Percentiles rank a stretch among this genome's conserved stretches.
These are phyloP conservation scores for Aspergillus avenaceus DNA, from an alignment of 495 filamentous ascomycete species.

Conservation along the genomic window DNA sequence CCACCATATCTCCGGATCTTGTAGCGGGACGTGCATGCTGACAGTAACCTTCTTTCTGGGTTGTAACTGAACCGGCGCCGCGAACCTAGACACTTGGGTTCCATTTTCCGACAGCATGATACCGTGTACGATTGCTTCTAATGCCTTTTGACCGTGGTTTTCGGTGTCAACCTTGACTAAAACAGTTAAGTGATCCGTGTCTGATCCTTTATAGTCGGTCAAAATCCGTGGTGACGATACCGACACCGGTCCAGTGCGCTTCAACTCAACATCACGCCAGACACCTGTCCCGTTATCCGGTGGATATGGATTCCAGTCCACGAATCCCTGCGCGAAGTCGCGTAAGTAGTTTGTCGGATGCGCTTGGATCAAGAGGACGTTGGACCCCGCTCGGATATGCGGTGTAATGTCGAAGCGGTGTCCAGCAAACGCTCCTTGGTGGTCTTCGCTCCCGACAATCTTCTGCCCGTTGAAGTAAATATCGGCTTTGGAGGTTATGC, in stretches of 20 bases:
- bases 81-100: conserved; percentile 15
- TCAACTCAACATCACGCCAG: conserved; percentile 58
- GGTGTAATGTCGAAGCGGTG: conserved; percentile 50
- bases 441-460: conserved; percentile 42
- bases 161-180: conserved; percentile 42
- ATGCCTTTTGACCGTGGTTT: conserved; percentile 41
- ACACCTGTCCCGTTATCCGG: conserved; percentile 57
- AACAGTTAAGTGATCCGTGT: conserved; percentile 28
- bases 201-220: conserved; percentile 34
- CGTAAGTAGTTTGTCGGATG: conserved; percentile 56
- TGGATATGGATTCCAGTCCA: conserved; percentile 65
- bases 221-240: conserved; percentile 47
- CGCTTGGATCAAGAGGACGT: conserved; percentile 49
- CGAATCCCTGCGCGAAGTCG: conserved; percentile 57
- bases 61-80: conserved; percentile 30
- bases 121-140: conserved; percentile 36
- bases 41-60: conserved; percentile 36
- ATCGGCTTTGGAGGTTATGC: conserved; percentile 58
- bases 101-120: conserved; percentile 25
- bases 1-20: conserved; percentile 69
- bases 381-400: conserved; percentile 29
- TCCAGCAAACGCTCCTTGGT: conserved; percentile 56
- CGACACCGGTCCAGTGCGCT: conserved; percentile 50
- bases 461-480: conserved; percentile 56
- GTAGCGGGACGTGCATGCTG: conserved; percentile 32